phyloP scores from a whole-genome alignment of 768 basidiomycete species.

The Suillus plorans region DNA sequence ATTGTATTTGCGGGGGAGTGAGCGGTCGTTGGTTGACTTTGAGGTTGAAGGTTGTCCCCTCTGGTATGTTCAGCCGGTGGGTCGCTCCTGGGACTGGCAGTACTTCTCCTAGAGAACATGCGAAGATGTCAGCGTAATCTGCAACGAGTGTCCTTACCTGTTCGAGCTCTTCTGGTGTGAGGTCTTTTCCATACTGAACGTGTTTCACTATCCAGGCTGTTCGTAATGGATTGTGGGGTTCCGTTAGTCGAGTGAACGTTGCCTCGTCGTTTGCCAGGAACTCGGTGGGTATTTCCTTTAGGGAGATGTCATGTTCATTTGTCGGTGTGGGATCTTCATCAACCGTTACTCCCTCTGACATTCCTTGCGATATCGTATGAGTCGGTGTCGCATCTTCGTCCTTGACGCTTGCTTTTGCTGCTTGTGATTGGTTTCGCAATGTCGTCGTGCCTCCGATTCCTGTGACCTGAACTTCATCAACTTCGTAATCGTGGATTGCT shows the following conservation, averaged over 20 bases:
- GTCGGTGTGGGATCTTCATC: neutral
- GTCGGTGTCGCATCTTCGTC: no score
- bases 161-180: slow-evolving; percentile 22
- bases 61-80: neutral
- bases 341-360: accelerated
- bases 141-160: slow-evolving; percentile 24
- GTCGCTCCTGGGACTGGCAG: slow-evolving; percentile 14
- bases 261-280: neutral
- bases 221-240: slow-evolving; percentile 9
- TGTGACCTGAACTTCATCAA: slow-evolving; percentile 6
- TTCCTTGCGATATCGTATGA: neutral
- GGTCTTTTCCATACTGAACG: slow-evolving; percentile 32
- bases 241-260: neutral
- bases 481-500: slow-evolving; percentile 23
- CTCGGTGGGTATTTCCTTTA: neutral
- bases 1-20: no score
- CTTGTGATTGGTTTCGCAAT: neutral
- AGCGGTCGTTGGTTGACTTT: no score
- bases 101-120: slow-evolving; percentile 40
- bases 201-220: slow-evolving; percentile 17
- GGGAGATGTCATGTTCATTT: neutral
- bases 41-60: neutral
- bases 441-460: neutral
- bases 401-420: neutral
- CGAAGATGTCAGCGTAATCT: slow-evolving; percentile 39